Conservation (phyloP, 1,284 basidiomycete species). For the Coniferiporia weirii region DNA sequence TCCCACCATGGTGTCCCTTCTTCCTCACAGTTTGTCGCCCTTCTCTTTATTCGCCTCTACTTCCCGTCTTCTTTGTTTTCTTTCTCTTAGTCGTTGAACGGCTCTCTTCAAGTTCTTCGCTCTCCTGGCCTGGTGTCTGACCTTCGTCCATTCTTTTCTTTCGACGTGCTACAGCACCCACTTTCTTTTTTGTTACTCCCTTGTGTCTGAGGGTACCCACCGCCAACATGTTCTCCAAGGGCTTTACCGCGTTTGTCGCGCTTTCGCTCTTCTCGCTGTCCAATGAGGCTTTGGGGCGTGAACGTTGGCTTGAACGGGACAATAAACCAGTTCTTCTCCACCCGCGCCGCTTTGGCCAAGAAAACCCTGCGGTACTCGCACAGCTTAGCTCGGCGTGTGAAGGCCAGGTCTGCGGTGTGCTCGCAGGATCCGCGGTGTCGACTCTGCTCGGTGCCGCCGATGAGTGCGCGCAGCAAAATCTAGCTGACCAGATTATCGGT, state of each 20-base stretch:
- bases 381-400: conserved; percentile 44
- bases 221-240: conserved; percentile 42
- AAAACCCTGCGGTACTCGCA: conserved; percentile 44
- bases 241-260: conserved; percentile 33
- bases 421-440: conserved; percentile 46
- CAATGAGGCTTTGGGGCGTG: conserved; percentile 37
- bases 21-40: conserved; percentile 9
- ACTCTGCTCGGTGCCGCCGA: conserved; percentile 51
- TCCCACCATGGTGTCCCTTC: background rate
- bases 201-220: background rate
- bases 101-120: conserved; percentile 29
- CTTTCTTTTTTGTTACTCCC: conserved; percentile 23
- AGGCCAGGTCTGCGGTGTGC: conserved; percentile 44
- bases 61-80: conserved; percentile 27
- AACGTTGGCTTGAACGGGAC: conserved; percentile 45
- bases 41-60: conserved; percentile 16
- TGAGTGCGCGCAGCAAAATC: conserved; percentile 57
- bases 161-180: conserved; percentile 25
- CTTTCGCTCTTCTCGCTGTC: conserved; percentile 37
- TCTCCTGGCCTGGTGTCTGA: conserved; percentile 45
- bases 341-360: conserved; percentile 50
- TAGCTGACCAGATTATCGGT: conserved; percentile 57
- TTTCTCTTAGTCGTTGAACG: conserved; percentile 42
- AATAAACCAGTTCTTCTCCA: conserved; percentile 39
- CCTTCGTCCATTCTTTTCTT: conserved; percentile 25